Evolutionary conservation across 1,284 basidiomycete species (phyloP), one percentile per base, ranked within the genome.

Genomic region (Amylostereum areolatum): DNA sequence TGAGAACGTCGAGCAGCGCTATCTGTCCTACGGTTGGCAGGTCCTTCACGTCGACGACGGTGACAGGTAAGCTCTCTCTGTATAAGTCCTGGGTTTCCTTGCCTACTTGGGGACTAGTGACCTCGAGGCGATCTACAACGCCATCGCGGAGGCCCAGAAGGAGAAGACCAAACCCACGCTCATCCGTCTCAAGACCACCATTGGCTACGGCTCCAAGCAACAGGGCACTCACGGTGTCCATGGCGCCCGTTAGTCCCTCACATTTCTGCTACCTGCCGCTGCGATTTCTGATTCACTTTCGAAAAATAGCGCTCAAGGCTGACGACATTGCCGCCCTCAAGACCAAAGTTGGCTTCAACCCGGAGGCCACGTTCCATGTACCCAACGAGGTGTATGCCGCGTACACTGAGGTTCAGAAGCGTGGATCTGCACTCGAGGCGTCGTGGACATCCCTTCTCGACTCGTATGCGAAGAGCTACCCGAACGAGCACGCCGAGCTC

Each of bases 151-250:
- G 63, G 92, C 88, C 48, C 83, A 84, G 61, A 73, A 79, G 66
- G 83, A 84, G 66, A 88, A 79, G 65, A 77, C 64, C 70, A 92
- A 93, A 73, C 94, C 94, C 43, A 91, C 92, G 35, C 73, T 97
- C 60, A 90, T 97, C 68, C 78, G 82, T 57, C 72, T 96, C 52
- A 83, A 78, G 65, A 97, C 95, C 54, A 96, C 89, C 53, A 97
- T 97, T 58, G 94, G 94, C 48, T 97, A 80, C 66, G 94, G 95
- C 54, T 97, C 94, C 43, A 89, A 90, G 74, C 81, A 83, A 64
- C 87, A 93, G 71, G 94, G 94, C 58, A 91, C 89, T 18, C 92
- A 96, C 62, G 89, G 90, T 59, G 91, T 97, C 55, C 94, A 97
- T 70, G 95, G 95, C 60, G 63, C 89, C 64, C 90, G 89, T 90